phyloP scores from a whole-genome alignment of 2,329 filamentous ascomycete species.

The Dactylellina parvicollis region DNA sequence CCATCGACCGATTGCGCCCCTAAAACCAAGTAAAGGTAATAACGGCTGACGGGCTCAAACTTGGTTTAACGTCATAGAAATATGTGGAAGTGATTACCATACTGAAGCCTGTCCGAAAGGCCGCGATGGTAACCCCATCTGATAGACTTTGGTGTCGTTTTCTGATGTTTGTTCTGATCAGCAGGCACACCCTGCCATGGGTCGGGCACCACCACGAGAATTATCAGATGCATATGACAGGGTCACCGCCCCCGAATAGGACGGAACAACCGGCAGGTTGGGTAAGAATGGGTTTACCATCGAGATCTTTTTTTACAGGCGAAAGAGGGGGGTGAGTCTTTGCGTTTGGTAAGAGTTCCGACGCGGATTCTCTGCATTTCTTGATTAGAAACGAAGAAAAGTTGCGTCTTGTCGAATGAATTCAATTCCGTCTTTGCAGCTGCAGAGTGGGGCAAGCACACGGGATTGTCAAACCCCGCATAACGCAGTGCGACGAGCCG shows the following conservation, averaged over 20 bases:
- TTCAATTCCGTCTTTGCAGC: constrained; percentile 52
- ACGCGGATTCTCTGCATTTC: constrained; percentile 28
- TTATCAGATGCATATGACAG: constrained; percentile 48
- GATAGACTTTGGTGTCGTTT: constrained; percentile 32
- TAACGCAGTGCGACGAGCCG: constrained; percentile 11
- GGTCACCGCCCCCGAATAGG: constrained; percentile 52
- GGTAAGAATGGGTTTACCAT: constrained; percentile 43
- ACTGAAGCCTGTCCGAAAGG: constrained; percentile 31
- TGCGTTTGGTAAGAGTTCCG: constrained; percentile 32
- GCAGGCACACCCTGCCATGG: constrained; percentile 51
- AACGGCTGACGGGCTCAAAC: constrained; percentile 51
- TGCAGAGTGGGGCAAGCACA: constrained; percentile 47
- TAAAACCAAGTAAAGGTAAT: constrained; percentile 11
- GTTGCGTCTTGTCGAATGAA: constrained; percentile 9
- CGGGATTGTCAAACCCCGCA: constrained; percentile 52
- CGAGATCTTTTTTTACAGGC: constrained; percentile 47
- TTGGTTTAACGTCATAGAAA: constrained; percentile 46
- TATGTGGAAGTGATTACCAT: constrained; percentile 16
- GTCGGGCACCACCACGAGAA: constrained; percentile 51
- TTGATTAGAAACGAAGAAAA: constrained; percentile 30
- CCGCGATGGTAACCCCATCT: constrained; percentile 52
- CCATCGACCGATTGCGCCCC: neutral
- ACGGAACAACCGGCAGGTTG: constrained; percentile 52
- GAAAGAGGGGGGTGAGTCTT: constrained; percentile 25
- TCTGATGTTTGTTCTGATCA: constrained; percentile 51